phyloP scores from a whole-genome alignment of 2,329 filamentous ascomycete species.

The Penicillium frequentans region DNA sequence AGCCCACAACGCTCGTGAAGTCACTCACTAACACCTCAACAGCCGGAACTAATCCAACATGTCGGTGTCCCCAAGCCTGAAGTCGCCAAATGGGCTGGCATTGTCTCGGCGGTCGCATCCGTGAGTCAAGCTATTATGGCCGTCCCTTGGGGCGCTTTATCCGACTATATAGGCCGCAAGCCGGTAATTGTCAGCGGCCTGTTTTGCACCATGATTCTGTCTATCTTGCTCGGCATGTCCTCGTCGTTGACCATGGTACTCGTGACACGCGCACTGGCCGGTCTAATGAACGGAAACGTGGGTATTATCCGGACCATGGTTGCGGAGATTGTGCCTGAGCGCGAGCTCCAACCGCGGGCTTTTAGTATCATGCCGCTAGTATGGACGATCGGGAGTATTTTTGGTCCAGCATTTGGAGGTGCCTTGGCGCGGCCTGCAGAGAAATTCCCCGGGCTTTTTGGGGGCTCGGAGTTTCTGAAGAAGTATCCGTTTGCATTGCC shows the following conservation, averaged over 20 bases:
- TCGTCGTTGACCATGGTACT: constrained; percentile 79
- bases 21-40: constrained; percentile 27
- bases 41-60: constrained; percentile 78
- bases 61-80: constrained; percentile 68
- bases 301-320: constrained; percentile 91
- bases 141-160: constrained; percentile 72
- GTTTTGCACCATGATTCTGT: constrained; percentile 76
- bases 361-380: constrained; percentile 93
- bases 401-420: constrained; percentile 85
- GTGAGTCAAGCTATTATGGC: constrained; percentile 70
- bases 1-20: not conserved
- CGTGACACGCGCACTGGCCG: constrained; percentile 71
- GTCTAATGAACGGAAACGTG: constrained; percentile 87
- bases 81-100: constrained; percentile 77
- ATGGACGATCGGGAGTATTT: constrained; percentile 83
- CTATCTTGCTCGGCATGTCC: constrained; percentile 81
- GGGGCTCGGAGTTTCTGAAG: constrained; percentile 65
- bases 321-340: constrained; percentile 87
- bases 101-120: constrained; percentile 72
- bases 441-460: constrained; percentile 71
- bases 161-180: constrained; percentile 80
- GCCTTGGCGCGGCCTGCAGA: constrained; percentile 78
- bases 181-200: constrained; percentile 74
- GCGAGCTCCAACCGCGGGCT: constrained; percentile 79
- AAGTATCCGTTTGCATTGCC: constrained; percentile 80